Evolutionary conservation across 345 rosid species (phyloP), one percentile per base, ranked within the genome.

Genomic region (Salix koriyanagi): DNA sequence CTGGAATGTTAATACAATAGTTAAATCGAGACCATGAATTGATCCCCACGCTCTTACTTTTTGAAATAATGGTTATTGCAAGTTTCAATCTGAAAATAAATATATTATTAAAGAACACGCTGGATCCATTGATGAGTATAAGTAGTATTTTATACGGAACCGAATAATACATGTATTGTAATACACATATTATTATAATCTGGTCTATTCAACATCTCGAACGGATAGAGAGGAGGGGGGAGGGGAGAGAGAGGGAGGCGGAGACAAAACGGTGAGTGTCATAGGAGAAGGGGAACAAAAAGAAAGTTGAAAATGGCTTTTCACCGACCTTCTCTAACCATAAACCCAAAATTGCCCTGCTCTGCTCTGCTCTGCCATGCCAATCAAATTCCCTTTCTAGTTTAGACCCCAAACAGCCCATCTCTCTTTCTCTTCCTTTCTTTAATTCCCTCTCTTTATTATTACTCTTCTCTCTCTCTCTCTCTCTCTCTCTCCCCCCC

Each of bases 251-350:
- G 13, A 44, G n/a, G 25, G 61, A 30, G 36, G 79, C 44, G 34
- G 80, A 81, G 83, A 86, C 85, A 83, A 81, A 84, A 81, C 77
- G 83, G 83, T 74, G 85, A 65, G 80, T 78, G 64, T 52, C 58
- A 70, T 2, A 30, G 75, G 60, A 58, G 79, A 41, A 39, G 74
- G 79, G 39, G 74, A 77, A 76, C 71, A 73, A 68, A 75, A 81
- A 46, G 64, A 75, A 76, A 60, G 81, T 77, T 83, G 83, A 85
- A 83, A 85, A 79, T 65, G 84, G 81, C 85, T 50, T 81, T 75
- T 83, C 90, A 83, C 86, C 85, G 81, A 73, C 85, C 77, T 76
- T 13, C 62, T 34, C 73, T 30, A 39, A 41, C 76, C 74, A 36
- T 36, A 75, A 41, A 69, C 37, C 54, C 65, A 2, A 19, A n/a